Conservation (phyloP, 805 yeast genomes). For the Yarrowia phangngaensis region DNA sequence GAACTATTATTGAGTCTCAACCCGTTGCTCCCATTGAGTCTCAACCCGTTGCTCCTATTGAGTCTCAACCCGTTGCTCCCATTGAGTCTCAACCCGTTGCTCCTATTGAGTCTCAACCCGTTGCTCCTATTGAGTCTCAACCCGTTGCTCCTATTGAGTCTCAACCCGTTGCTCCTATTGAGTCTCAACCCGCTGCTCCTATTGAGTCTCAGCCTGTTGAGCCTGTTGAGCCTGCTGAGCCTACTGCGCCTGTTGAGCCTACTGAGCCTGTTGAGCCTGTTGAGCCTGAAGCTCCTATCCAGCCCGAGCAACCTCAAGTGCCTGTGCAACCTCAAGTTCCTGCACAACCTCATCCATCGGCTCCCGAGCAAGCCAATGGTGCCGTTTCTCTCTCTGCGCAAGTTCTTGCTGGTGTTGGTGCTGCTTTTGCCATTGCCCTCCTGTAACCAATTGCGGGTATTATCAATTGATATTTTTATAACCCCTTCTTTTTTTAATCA, state of each 20-base stretch:
- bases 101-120: no score
- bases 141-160: conserved; percentile 4
- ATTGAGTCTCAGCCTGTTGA: conserved; percentile 1
- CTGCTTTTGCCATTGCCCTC: conserved; percentile 19
- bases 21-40: no score
- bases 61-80: no score
- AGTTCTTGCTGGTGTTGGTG: conserved; percentile 19
- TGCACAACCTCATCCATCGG: conserved; percentile 8
- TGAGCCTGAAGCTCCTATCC: conserved; percentile 1
- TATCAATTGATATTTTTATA: no score
- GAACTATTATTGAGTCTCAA: no score
- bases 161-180: not conserved
- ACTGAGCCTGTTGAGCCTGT: conserved; percentile 8
- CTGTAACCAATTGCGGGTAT: conserved; percentile 15
- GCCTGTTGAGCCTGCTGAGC: not conserved
- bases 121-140: no score
- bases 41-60: no score
- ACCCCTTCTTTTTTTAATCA: no score
- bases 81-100: no score
- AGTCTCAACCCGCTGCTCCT: not conserved
- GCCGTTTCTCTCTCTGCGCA: conserved; percentile 18
- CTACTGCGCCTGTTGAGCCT: conserved; percentile 6
- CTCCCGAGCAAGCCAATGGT: conserved; percentile 25
- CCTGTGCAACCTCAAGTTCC: no score
- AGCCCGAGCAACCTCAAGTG: no score